A percentile compares a stretch with the other conserved stretches of the same genome.
These are phyloP conservation scores for Pseudocercospora pini-densiflorae DNA, from an alignment of 2,329 filamentous ascomycete species.

Conservation along the genomic window DNA sequence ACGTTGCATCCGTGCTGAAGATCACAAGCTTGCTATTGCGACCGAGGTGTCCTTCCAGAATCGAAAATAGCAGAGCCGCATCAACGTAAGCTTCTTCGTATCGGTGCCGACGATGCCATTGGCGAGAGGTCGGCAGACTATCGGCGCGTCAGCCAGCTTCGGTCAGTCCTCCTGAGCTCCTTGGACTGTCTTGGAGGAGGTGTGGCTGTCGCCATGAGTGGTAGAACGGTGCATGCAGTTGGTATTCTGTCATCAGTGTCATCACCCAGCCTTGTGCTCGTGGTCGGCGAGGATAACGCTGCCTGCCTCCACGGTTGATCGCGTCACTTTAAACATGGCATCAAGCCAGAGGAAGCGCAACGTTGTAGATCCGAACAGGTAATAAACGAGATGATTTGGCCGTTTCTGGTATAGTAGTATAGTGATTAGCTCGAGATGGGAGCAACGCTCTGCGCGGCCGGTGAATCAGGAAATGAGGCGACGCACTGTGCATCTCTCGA, in stretches of 20 bases:
- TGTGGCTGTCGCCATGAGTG: background rate
- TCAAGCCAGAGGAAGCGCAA: background rate
- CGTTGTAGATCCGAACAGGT: background rate
- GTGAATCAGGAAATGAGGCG: background rate
- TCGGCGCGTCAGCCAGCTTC: slow-evolving; percentile 1
- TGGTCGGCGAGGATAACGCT: slow-evolving; percentile 3
- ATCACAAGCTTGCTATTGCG: background rate
- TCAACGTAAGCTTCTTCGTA: slow-evolving; percentile 8
- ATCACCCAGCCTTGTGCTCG: slow-evolving; percentile 1
- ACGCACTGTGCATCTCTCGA: background rate
- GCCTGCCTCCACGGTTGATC: background rate
- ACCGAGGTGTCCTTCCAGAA: slow-evolving; percentile 6
- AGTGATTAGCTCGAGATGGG: slow-evolving; percentile 2
- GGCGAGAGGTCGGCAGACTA: slow-evolving; percentile 10
- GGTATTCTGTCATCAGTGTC: background rate
- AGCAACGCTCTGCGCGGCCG: slow-evolving; percentile 4
- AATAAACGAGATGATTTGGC: slow-evolving; percentile 2
- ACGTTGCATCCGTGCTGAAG: slow-evolving; percentile 1
- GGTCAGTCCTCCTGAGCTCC: slow-evolving; percentile 1
- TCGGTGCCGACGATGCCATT: slow-evolving; percentile 10
- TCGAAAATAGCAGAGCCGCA: background rate
- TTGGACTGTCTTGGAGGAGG: background rate
- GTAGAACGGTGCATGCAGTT: background rate
- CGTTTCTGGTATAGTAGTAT: background rate
- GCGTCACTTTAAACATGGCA: slow-evolving; percentile 1